phyloP scores from a whole-genome alignment of 176 grass and related monocot genomes.

The Thalia dealbata region DNA sequence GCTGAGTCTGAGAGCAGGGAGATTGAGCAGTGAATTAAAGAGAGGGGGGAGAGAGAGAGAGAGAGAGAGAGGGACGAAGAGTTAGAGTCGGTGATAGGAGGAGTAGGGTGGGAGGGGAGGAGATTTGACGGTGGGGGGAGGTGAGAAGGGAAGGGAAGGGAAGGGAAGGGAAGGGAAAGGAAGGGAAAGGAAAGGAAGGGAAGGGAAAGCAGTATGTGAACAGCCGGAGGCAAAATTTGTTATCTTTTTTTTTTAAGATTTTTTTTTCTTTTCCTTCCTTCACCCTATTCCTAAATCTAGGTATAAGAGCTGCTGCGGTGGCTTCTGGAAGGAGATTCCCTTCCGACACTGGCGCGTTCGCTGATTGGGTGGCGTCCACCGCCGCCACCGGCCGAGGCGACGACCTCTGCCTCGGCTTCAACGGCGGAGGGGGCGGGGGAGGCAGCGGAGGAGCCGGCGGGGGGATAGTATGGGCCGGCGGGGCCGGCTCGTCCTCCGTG shows the following conservation, averaged over 20 bases:
- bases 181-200: not conserved
- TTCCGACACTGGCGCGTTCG: constrained; percentile 72
- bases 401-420: constrained; percentile 90
- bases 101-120: constrained; percentile 7
- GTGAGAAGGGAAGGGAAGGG: not conserved
- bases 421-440: constrained; percentile 36
- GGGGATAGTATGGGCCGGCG: not conserved
- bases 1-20: no score
- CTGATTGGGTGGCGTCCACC: constrained; percentile 58
- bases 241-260: no score
- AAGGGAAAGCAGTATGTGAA: not conserved
- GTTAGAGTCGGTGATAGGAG: constrained; percentile 4
- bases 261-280: constrained; percentile 1
- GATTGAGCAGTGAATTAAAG: no score
- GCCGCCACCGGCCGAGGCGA: constrained; percentile 45
- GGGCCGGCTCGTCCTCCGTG: constrained; percentile 5
- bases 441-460: constrained; percentile 19
- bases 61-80: not conserved
- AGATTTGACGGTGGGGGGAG: not conserved
- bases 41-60: no score
- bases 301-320: constrained; percentile 42
- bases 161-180: not conserved
- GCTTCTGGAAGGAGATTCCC: constrained; percentile 83
- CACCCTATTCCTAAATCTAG: not conserved
- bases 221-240: not conserved